Base-by-base conservation (phyloP, 2,329 filamentous ascomycete species). In the Tolypocladium pustulatum region DNA sequence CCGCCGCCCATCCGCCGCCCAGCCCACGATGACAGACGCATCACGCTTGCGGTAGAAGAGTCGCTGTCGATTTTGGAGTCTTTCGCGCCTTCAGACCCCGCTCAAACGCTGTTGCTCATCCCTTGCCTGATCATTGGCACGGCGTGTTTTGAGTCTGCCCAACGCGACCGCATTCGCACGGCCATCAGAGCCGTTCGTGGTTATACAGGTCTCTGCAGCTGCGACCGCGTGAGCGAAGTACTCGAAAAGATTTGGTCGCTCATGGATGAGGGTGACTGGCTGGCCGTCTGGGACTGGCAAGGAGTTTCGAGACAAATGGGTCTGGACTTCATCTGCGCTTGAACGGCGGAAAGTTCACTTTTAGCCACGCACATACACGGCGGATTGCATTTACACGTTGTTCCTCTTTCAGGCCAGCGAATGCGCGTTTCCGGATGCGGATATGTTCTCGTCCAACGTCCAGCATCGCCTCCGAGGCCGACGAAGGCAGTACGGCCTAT, bases 201-300 rank as follows among this genome's bases (percentile, higher is more conserved):
- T 1, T 87, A 86, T 64, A 86, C 82, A 0, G 82, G 83, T 4
- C 73, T 86, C 34, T 76, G 79, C 30, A 86, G 85, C 64, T 79
- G 81, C 34, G 80, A 85, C 62, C 75, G 78, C 15, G 79, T 80
- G 3, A 62, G 73, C 20, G 73, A 82, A 60, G 69, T 87, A 1
- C 75, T 87, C 15, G 79, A 84, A 62, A 78, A 81, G 63, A 73
- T 86, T 3, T 87, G 84, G 84, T 69, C 73, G 27, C 73, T 81
- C 27, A 86, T 86, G 81, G 81, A 80, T 32, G 68, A 70, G 12
- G 81, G 78, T 25, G 80, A 86, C 55, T 85, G 82, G 79, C 64
- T 75, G 32, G 75, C 76, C 22, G 82, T 81, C 9, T 87, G 84
- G 84, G 84, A 87, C 67, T 87, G 83, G 83, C 83, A 86, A 61